phyloP scores from a whole-genome alignment of 306 rosid genomes.

The Cicer cuneatum region DNA sequence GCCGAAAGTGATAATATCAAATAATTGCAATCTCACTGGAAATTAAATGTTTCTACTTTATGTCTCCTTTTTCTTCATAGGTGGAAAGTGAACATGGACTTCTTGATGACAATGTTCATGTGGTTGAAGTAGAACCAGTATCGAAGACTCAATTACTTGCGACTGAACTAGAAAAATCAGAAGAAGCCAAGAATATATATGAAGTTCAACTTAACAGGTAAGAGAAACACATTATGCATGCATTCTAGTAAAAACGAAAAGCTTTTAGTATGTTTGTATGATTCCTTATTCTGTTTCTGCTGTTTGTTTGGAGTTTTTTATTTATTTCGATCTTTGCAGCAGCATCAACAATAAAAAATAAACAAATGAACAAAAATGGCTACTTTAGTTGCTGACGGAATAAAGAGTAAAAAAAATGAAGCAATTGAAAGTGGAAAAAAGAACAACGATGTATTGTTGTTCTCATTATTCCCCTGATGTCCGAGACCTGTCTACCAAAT shows the following conservation, averaged over 20 bases:
- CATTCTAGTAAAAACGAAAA: slow-evolving; percentile 19
- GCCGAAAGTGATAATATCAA: slow-evolving; percentile 21
- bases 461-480: background rate
- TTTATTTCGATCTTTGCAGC: slow-evolving; percentile 17
- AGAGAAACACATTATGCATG: slow-evolving; percentile 38
- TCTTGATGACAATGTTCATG: slow-evolving; percentile 58
- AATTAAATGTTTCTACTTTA: slow-evolving; percentile 42
- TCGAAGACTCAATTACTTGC: slow-evolving; percentile 67
- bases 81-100: slow-evolving; percentile 61
- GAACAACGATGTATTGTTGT: too few relatives aligned
- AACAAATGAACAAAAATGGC: too few relatives aligned
- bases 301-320: background rate
- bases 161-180: slow-evolving; percentile 62
- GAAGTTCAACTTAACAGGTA: slow-evolving; percentile 71
- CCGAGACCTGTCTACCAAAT: background rate
- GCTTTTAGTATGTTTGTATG: slow-evolving; percentile 9
- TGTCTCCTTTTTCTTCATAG: slow-evolving; percentile 50
- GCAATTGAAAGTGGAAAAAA: too few relatives aligned
- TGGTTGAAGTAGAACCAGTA: slow-evolving; percentile 55
- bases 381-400: too few relatives aligned
- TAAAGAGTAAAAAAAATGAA: too few relatives aligned
- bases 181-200: slow-evolving; percentile 66
- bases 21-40: slow-evolving; percentile 21
- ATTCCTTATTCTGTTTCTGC: slow-evolving; percentile 20
- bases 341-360: background rate